Percentiles rank a stretch among this genome's conserved stretches.
Conservation (phyloP, 345 rosid species). For the Boechera stricta region DNA sequence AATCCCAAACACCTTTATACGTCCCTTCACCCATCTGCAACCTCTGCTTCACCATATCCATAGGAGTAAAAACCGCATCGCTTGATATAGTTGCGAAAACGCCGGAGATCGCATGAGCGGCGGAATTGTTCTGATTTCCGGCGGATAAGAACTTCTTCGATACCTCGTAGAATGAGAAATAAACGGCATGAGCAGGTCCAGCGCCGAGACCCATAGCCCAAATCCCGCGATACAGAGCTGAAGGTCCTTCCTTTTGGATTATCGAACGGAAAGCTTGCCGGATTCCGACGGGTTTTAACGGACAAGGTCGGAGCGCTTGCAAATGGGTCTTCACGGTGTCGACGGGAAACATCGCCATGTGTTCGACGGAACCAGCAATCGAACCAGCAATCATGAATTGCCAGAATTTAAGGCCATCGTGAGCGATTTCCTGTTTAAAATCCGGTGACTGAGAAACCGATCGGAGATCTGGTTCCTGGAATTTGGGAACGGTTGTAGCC, state of each 20-base stretch:
- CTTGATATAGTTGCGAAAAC: constrained; percentile 85
- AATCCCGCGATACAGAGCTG: constrained; percentile 83
- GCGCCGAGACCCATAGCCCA: constrained; percentile 98
- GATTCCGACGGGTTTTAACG: constrained; percentile 74
- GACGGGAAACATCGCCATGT: constrained; percentile 98
- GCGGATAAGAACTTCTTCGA: constrained; percentile 76
- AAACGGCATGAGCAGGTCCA: constrained; percentile 97
- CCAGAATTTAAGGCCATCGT: constrained; percentile 91
- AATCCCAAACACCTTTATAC: constrained; percentile 81
- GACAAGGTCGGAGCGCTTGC: constrained; percentile 93
- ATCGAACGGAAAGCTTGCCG: constrained; percentile 78
- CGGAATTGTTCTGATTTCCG: constrained; percentile 62
- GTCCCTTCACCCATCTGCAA: constrained; percentile 66
- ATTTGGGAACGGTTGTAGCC: constrained; percentile 49
- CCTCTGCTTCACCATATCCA: constrained; percentile 99
- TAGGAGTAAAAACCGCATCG: constrained; percentile 89
- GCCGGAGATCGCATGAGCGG: constrained; percentile 85
- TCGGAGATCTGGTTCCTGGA: constrained; percentile 54
- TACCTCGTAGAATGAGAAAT: constrained; percentile 83
- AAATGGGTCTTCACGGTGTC: constrained; percentile 92
- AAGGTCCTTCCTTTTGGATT: constrained; percentile 67
- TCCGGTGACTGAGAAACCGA: constrained; percentile 47
- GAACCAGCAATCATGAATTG: constrained; percentile 97
- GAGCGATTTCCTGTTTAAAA: constrained; percentile 55
- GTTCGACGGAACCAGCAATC: constrained; percentile 89